These are phyloP conservation scores for Pythium volutum DNA, from an alignment of 352 stramenopile genomes.

Conservation along the genomic window DNA sequence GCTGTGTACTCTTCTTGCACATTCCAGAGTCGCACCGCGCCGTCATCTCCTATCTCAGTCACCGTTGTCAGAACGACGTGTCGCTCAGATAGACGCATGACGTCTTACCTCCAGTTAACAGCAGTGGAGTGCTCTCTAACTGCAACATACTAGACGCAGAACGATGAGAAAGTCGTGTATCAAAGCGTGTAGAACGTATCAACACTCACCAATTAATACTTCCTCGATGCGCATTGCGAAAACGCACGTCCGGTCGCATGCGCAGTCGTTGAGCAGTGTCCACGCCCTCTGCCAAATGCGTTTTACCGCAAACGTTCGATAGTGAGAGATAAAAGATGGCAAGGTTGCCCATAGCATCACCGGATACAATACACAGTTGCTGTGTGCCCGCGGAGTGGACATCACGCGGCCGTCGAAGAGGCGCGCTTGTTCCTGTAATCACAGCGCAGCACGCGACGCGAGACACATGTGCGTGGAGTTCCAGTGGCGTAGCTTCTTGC, in stretches of 20 bases:
- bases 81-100: not conserved
- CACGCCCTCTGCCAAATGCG: not conserved
- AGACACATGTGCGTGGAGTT: constrained; percentile 11
- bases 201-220: constrained; percentile 18
- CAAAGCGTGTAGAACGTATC: not conserved
- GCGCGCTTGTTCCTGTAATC: not conserved
- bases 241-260: constrained; percentile 11
- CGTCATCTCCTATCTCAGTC: constrained; percentile 14
- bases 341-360: constrained; percentile 14
- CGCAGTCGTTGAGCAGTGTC: constrained; percentile 3
- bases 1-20: constrained; percentile 1
- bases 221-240: constrained; percentile 15
- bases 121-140: not conserved
- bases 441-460: constrained; percentile 13
- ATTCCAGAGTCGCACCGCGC: constrained; percentile 16
- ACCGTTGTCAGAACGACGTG: not conserved
- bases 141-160: constrained; percentile 13
- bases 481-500: not conserved
- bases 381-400: not conserved
- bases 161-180: not conserved
- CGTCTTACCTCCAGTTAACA: constrained; percentile 15
- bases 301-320: constrained; percentile 3
- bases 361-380: constrained; percentile 12
- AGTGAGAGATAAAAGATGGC: constrained; percentile 10
- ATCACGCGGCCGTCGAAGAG: not conserved